A percentile compares a stretch with the other conserved stretches of the same genome.
phyloP scores from a whole-genome alignment of 2,329 filamentous ascomycete species.

The Aspergillus sp. region DNA sequence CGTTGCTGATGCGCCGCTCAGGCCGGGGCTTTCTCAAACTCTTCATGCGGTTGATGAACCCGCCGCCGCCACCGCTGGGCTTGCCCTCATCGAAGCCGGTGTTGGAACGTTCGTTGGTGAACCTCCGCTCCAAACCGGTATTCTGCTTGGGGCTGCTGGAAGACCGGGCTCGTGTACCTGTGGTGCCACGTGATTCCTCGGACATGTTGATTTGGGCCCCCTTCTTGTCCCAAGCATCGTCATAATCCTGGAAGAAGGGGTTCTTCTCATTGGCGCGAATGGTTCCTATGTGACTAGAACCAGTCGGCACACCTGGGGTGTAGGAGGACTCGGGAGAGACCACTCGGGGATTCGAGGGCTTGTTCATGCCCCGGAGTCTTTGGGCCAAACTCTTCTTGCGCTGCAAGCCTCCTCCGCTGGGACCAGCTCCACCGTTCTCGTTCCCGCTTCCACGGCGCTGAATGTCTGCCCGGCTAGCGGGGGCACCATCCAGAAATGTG shows the following conservation, averaged over 20 bases:
- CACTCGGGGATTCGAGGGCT: constrained; percentile 62
- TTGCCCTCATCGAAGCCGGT: constrained; percentile 39
- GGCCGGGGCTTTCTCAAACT: constrained; percentile 64
- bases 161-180: constrained; percentile 44
- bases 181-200: constrained; percentile 44
- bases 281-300: constrained; percentile 36
- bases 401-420: constrained; percentile 61
- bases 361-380: constrained; percentile 79
- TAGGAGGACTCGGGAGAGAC: constrained; percentile 55
- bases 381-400: constrained; percentile 95
- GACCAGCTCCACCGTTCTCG: constrained; percentile 41
- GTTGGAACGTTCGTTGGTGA: constrained; percentile 57
- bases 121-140: constrained; percentile 61
- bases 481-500: constrained; percentile 92
- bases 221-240: constrained; percentile 66
- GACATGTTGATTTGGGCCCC: constrained; percentile 58
- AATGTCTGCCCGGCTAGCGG: constrained; percentile 78
- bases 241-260: constrained; percentile 82
- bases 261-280: constrained; percentile 58
- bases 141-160: constrained; percentile 62
- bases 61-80: constrained; percentile 54
- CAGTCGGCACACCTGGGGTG: constrained; percentile 29
- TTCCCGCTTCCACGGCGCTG: constrained; percentile 73
- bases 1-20: constrained; percentile 40
- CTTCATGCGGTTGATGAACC: constrained; percentile 75